phyloP scores from a whole-genome alignment of 768 basidiomycete species.

The Paxillus ammoniavirescens region DNA sequence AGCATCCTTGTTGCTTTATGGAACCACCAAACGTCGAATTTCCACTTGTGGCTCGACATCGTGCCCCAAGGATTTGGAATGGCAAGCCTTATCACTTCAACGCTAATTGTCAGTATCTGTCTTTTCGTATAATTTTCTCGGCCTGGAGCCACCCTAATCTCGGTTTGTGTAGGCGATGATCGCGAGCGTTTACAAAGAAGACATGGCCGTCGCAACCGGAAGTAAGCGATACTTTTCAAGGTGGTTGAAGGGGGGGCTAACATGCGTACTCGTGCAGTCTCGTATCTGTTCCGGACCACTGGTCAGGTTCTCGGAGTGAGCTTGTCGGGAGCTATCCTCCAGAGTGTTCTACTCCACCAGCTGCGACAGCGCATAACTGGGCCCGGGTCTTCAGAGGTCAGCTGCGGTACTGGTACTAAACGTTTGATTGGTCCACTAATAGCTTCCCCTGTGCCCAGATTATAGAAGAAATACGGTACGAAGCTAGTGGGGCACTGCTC shows the following conservation, averaged over 20 bases:
- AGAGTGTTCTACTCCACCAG: conserved; percentile 70
- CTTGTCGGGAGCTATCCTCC: conserved; percentile 79
- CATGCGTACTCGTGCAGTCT: conserved; percentile 51
- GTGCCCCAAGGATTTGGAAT: conserved; percentile 83
- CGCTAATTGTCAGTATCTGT: conserved; percentile 64
- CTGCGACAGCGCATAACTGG: conserved; percentile 76
- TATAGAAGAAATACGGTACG: conserved; percentile 68
- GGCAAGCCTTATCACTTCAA: conserved; percentile 82
- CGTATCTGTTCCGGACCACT: conserved; percentile 90
- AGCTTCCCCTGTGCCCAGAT: conserved; percentile 44
- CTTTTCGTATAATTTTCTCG: conserved; percentile 6
- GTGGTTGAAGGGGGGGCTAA: conserved; percentile 6
- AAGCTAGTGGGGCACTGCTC: conserved; percentile 11
- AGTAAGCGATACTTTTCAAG: conserved; percentile 51
- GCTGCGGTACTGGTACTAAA: conserved; percentile 33
- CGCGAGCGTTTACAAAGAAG: conserved; percentile 72
- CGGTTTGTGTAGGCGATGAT: conserved; percentile 71
- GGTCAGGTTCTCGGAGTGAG: conserved; percentile 97
- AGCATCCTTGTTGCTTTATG: conserved; percentile 63
- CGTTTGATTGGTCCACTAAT: conserved; percentile 18
- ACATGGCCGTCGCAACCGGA: conserved; percentile 87
- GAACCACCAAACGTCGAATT: conserved; percentile 56
- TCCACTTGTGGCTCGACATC: conserved; percentile 76
- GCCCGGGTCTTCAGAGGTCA: conserved; percentile 67
- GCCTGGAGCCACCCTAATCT: conserved; percentile 4